Base-by-base conservation (phyloP, 306 rosid species). In the Trifolium repens region DNA sequence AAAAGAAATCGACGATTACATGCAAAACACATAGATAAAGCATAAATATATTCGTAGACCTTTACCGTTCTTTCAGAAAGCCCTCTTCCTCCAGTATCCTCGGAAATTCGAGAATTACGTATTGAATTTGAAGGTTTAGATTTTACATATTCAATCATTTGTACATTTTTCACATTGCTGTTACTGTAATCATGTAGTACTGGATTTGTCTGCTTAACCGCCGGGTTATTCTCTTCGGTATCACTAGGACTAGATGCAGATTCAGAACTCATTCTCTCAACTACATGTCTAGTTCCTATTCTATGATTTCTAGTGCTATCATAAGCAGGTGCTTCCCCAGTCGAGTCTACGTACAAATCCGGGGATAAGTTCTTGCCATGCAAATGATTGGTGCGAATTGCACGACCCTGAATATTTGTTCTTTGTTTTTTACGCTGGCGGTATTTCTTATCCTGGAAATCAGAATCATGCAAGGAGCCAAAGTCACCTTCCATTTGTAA, bases 281-380 rank as follows among this genome's bases (percentile, higher is more conserved):
- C 50, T 43, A 82, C 81, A 64, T 82, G 86, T 80, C 84, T 86
- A 32, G 80, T 67, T 76, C 84, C 80, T 71, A 68, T 69, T 83
- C 75, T 87, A 76, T 74, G 82, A 80, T 55, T 86, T 74, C 71
- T 77, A 35, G 81, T 77, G 79, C 76, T 72, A 75, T 81, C 87
- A 75, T 85, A 83, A 74, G 72, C 83, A 71, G 85, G 64, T 30
- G 77, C 84, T 72, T 82, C 87, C 61, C 81, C 85, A 70, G 71
- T 79, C 55, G 91, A 82, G 64, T 85, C 93, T 63, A 84, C 92
- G 62, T 81, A 80, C 72, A 83, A 73, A 83, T 88, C 90, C 50
- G 70, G 77, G 75, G 90, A 67, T 54, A 90, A 82, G 82, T 80
- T 89, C 84, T 76, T 84, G 42, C 79, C 83, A 72, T 89, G 84